Conservation (phyloP, 148 eudicot species). For the Silene latifolia region DNA sequence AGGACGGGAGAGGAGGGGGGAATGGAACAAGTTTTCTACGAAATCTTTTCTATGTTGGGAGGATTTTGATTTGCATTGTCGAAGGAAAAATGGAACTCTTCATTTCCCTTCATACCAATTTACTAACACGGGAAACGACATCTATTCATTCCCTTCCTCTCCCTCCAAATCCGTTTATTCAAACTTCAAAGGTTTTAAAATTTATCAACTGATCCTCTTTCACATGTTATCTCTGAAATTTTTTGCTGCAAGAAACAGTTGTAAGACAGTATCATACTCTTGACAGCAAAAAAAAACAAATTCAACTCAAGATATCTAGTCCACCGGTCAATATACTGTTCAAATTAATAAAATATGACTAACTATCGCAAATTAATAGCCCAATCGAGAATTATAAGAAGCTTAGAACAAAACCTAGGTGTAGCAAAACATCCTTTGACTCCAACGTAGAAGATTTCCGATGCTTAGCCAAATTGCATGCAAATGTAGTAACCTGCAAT, state of each 20-base stretch:
- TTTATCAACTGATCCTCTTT: neutral
- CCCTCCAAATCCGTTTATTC: no score
- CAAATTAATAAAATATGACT: neutral
- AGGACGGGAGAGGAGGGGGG: no score
- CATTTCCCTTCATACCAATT: no score
- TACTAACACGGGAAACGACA: no score
- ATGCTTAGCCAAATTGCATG: constrained; percentile 93
- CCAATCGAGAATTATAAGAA: constrained; percentile 5
- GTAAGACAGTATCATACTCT: neutral
- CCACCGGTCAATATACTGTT: neutral
- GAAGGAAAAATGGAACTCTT: no score
- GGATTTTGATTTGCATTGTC: no score
- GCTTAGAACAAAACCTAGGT: constrained; percentile 62
- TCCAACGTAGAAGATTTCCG: constrained; percentile 87
- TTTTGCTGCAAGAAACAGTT: neutral
- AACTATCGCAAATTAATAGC: neutral
- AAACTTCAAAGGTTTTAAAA: neutral
- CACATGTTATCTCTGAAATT: neutral
- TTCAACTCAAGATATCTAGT: constrained; percentile 6
- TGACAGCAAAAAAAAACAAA: constrained; percentile 10
- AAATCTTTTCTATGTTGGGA: no score
- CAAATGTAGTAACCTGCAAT: constrained; percentile 82
- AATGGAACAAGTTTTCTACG: no score
- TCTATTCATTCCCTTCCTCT: no score
- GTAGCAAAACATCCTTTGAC: constrained; percentile 84